Base-by-base conservation (phyloP, 2,329 filamentous ascomycete genomes). In the Phialophora macrospora region DNA sequence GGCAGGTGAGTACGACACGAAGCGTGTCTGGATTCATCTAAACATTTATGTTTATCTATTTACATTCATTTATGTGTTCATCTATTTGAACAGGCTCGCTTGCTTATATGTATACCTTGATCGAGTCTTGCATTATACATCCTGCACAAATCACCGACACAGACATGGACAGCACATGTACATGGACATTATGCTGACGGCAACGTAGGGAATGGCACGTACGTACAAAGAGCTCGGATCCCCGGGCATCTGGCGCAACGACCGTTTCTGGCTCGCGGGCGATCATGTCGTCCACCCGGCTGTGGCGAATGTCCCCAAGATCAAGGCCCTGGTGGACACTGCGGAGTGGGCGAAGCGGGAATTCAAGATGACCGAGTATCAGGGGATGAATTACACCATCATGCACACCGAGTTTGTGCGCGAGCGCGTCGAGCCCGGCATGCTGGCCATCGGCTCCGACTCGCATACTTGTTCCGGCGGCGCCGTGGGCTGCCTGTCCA, bases 221-320 rank as follows among this genome's bases (percentile, higher is more conserved):
- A 79, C 77, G 3, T 80, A 81, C 67, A 72, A 80, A 4, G 60
- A 72, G 3, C 70, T 83, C 7, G 78, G 79, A 2, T 68, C 72
- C 12, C 79, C 80, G 0, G 76, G 77, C 3, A 80, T 82, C n/a
- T 82, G 77, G 64, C 79, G 82, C 8, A 84, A 83, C 60, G 81
- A 83, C 66, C 73, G 82, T 0, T 79, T 84, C 68, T 84, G 82
- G 82, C 75, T 84, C 5, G 81, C 81, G 0, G 79, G 79, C 1
- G 82, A 84, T 68, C 81, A 84, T 66, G 75, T 80, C 3, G 80
- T 83, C 3, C 80, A 84, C 60, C 81, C 82, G 1, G 74, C 80
- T 0, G 71, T 78, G 7, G 76, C 76, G n/a, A 65, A 77, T 14
- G 65, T 71, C 0, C 78, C 80, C 0, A 70, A 74, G 32, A 73